Percentiles rank a stretch among this genome's conserved stretches.
Conservation (phyloP, 192 early-diverging fungal species). For the Oehlia diaphana region DNA sequence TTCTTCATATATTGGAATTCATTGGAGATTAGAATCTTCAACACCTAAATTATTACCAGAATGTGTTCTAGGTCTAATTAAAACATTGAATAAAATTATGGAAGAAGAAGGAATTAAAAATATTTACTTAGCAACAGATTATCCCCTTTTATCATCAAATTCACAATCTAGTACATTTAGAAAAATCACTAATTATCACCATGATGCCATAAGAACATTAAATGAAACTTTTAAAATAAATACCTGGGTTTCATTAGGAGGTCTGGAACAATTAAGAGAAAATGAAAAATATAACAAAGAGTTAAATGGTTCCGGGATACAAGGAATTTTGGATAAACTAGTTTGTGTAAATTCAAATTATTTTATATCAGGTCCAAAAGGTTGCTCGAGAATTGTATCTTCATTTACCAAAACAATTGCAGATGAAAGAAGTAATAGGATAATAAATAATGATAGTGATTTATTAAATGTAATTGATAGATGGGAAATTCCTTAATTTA, state of each 20-base stretch:
- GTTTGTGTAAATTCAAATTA: conserved; percentile 30
- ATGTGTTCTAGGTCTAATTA: neutral
- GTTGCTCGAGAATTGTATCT: neutral
- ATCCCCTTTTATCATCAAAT: neutral
- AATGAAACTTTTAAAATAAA: neutral
- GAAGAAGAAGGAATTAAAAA: neutral
- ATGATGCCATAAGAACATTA: neutral
- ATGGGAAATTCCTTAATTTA: no score
- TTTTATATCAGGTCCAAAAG: conserved; percentile 12
- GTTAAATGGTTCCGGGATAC: neutral
- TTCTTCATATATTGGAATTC: conserved; percentile 3
- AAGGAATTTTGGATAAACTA: conserved; percentile 30
- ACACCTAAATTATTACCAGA: neutral
- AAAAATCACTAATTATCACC: conserved; percentile 2
- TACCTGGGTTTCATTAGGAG: neutral
- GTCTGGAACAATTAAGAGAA: neutral
- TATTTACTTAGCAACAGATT: conserved; percentile 16
- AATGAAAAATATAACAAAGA: neutral
- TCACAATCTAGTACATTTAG: no score
- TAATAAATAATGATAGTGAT: no score
- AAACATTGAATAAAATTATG: neutral
- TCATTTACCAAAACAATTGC: no score
- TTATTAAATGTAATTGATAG: no score
- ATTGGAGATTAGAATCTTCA: conserved; percentile 8
- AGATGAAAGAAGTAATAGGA: no score